Base-by-base conservation (phyloP, 192 early-diverging fungal genomes). In the Geranomyces variabilis region DNA sequence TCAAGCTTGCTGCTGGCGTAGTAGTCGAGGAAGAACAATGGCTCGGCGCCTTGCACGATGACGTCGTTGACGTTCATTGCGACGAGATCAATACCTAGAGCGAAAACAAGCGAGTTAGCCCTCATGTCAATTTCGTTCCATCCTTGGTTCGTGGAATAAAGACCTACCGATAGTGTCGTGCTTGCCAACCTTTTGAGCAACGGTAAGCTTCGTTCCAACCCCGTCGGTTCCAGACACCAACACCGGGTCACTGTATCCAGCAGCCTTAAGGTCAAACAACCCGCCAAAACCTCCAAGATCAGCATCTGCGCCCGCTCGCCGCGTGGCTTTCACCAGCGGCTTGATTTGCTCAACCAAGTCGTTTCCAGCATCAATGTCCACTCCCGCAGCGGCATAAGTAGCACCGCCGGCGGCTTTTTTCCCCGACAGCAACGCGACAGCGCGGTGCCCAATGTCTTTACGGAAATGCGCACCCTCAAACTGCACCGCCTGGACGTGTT, bases 51-150 rank as follows among this genome's bases (percentile, higher is more conserved):
- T 81, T 99, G 97, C 24, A 98, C 97, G 46, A 99, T 83, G 55
- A 99, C 83, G 75, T 99, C 97, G 81, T 99, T 99, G 69, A 98
- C 97, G 75, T 91, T 96, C 97, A 99, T 99, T 7, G 97, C 97
- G 45, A 99, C 97, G 46, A 98, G 84, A 77, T 99, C 97, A 75
- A 97, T 92, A 47, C 96, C 94, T 78, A 19, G 19, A 41, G 5
- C 3, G n/a, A 2, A 67, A 60, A 4, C 51, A 53, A 53, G 51
- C 24, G 6, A 15, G 3, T 53, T 3, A 53, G 24, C 19, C n/a
- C n/a, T n/a, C n/a, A n/a, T n/a, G n/a, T 47, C 46, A 10, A 47
- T 47, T 47, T 47, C 46, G 14, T 41, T n/a, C n/a, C 62, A 64
- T 58, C 19, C 26, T 28, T n/a, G 9, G 48, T 43, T 8, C 30